Base-by-base conservation (phyloP, 129 eudicot species). In the Scalesia atractyloides region DNA sequence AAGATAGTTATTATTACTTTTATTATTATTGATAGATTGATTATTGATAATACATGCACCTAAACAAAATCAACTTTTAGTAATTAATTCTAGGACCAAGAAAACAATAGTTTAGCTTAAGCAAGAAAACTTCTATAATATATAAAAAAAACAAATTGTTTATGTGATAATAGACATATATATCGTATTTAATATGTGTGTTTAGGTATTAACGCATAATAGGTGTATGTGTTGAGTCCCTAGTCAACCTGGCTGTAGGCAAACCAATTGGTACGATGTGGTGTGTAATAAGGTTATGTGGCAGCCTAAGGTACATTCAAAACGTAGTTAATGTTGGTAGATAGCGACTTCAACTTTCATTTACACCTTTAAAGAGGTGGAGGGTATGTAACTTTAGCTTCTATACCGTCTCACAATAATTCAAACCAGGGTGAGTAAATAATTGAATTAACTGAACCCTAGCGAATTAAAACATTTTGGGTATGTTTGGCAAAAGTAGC, bases 281-380 rank as follows among this genome's bases (percentile, higher is more conserved):
- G 64, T 24, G 17, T 58, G 37, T 7, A 58, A 58, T 30, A 60
- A 30, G 44, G 66, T 8, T 30, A 26, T 60, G 66, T 60, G 66
- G 66, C 66, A 60, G 19, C 30, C 9, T 17, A 44, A 60, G 66
- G 66, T 60, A 60, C 66, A 60, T 60, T 14, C 66, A 60, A 60
- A 30, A 60, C 11, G 66, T 60, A 30, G 44, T 30, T 60, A 60
- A 33, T 60, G 66, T 60, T 60, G 44, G 66, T 12, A 9, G 64
- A 24, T 57, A 57, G 62, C n/a, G 15, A 56, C 22, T 57, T 54
- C 0, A 19, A 54, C 15, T 53, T 58, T 58, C 12, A 12, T 59
- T 59, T 9, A 5, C 14, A 12, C 5, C 65, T 5, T 24, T 26
- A 16, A 59, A 59, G 9, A 12, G 16, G 4, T 22, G 17, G 64